Evolutionary conservation across 2,329 filamentous ascomycete species (phyloP), one percentile per base, ranked within the genome.

Genomic region (Aspergillus pseudoglaucus): DNA sequence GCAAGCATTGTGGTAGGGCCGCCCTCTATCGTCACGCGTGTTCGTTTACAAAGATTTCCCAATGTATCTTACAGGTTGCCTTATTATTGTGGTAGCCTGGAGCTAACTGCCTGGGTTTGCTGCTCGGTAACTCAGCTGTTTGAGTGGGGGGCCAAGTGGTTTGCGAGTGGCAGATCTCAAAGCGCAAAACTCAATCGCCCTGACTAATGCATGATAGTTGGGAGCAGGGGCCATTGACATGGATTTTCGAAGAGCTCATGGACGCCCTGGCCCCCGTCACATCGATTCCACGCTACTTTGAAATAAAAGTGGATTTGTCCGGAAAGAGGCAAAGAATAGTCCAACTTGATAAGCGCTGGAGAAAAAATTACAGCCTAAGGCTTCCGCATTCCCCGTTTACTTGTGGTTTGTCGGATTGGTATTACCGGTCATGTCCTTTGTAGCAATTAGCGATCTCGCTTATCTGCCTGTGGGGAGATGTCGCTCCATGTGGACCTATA

Each of bases 381-480:
- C 12, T 27, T 15, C 40, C 40, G 22, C 12, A 27, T 17, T 18
- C 14, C 40, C 40, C 20, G 23, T 20, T 6, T 2, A 12, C 15
- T 12, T 14, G 6, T 39, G 14, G 33, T 35, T 35, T n/a, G 33
- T 35, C 33, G 10, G 15, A 2, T 39, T 7, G 23, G 15, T 27
- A 9, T 6, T 35, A 6, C 23, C 27, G 37, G 22, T 39, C 10
- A 35, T 39, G 4, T 17, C 9, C 9, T 7, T 10, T 41, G 25
- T 12, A 17, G 6, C 38, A 44, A 47, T 33, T 42, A 52, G 54
- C 35, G 44, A 51, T 51, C 51, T 50, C 46, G 51, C 53, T 32
- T 48, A 42, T 42, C 23, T 25, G 6, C 8, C 22, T 38, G 43
- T 39, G 45, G 40, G 40, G 32, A 43, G 22, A 35, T 50, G 8